Evolutionary conservation across 805 yeast species (phyloP).

Genomic region (Saccharomycopsis synnaedendra): DNA sequence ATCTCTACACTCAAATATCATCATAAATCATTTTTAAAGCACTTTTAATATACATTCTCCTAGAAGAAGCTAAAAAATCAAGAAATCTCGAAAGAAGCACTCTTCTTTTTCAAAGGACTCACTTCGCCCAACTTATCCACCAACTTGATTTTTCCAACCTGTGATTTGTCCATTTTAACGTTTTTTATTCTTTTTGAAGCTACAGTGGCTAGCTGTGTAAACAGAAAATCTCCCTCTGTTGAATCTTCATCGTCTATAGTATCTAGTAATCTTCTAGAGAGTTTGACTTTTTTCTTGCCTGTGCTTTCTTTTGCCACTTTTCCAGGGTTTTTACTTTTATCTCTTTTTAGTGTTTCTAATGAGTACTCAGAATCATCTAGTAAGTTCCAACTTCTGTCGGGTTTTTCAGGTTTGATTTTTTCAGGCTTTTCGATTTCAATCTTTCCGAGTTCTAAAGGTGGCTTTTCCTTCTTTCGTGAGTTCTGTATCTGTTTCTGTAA

Average conservation of each 20-base stretch:
- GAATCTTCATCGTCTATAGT: neutral
- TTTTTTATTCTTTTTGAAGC: neutral
- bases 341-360: neutral
- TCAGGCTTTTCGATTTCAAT: neutral
- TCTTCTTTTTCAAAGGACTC: slow-evolving; percentile 9
- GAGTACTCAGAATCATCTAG: neutral
- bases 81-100: neutral
- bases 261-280: neutral
- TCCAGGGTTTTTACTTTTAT: neutral
- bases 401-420: neutral
- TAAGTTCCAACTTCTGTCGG: neutral
- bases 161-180: neutral
- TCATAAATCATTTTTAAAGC: too few species aligned
- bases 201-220: neutral
- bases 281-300: neutral
- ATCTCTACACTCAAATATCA: too few species aligned
- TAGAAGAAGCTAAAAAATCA: too few species aligned
- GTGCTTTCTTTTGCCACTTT: neutral
- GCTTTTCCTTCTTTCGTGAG: neutral
- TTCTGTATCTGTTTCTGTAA: neutral
- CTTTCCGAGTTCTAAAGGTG: too few species aligned
- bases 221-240: neutral
- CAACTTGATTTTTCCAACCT: slow-evolving; percentile 1
- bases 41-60: too few species aligned
- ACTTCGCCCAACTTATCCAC: slow-evolving; percentile 5